A percentile compares a stretch with the other conserved stretches of the same genome.
Evolutionary conservation across 176 grass and related monocot genomes (phyloP).

Genomic region (Oropetium thomaeum): DNA sequence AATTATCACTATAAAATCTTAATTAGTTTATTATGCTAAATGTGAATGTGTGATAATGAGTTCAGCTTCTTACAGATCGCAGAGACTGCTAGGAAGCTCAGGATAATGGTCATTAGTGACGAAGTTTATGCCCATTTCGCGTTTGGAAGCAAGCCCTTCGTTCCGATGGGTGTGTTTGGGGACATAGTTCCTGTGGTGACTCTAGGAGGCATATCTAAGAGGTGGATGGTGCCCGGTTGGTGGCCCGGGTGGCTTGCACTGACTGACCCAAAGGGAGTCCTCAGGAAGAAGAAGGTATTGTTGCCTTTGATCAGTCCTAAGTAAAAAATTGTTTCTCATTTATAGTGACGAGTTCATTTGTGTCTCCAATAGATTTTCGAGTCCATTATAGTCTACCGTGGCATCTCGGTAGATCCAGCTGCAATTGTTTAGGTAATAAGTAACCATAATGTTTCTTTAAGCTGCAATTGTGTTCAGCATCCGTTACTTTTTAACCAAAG

Average conservation of each 20-base stretch:
- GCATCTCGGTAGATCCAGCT: slow-evolving; percentile 65
- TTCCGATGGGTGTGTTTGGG: slow-evolving; percentile 67
- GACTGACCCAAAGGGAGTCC: slow-evolving; percentile 58
- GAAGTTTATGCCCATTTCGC: slow-evolving; percentile 65
- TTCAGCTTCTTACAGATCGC: slow-evolving; percentile 35
- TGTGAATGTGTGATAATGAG: not conserved
- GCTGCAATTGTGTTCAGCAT: too few relatives aligned
- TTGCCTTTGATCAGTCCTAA: not conserved
- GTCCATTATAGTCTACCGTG: slow-evolving; percentile 33
- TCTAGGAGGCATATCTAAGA: slow-evolving; percentile 77
- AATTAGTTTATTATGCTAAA: too few relatives aligned
- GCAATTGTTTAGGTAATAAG: slow-evolving; percentile 71
- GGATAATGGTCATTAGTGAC: slow-evolving; percentile 66
- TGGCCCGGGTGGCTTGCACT: slow-evolving; percentile 72
- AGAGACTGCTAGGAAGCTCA: slow-evolving; percentile 56
- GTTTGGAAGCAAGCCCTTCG: slow-evolving; percentile 66
- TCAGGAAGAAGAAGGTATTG: slow-evolving; percentile 56
- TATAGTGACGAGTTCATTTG: not conserved
- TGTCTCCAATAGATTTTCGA: slow-evolving; percentile 39
- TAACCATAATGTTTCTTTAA: not conserved
- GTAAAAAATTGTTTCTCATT: not conserved
- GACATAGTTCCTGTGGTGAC: slow-evolving; percentile 59
- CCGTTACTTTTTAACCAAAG: not conserved
- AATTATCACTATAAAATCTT: too few relatives aligned
- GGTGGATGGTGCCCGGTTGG: slow-evolving; percentile 87